These are phyloP conservation scores for Phytopythium kandeliae DNA, from an alignment of 352 stramenopile genomes.

Conservation along the genomic window DNA sequence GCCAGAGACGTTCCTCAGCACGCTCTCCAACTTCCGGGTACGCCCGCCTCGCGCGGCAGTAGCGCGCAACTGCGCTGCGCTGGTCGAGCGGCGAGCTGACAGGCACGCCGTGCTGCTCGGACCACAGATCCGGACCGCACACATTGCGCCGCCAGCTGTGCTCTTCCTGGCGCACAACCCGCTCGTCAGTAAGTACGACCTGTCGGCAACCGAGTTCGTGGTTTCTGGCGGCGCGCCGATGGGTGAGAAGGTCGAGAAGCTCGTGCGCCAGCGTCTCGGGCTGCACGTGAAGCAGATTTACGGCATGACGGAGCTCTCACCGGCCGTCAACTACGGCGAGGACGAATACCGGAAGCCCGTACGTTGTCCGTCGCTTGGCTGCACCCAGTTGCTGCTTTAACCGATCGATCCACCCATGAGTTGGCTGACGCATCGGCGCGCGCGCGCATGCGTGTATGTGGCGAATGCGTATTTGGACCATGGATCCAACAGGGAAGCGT, in stretches of 20 bases:
- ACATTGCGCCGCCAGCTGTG: conserved; percentile 72
- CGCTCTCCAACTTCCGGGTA: conserved; percentile 59
- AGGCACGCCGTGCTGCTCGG: neutral
- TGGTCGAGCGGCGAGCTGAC: neutral
- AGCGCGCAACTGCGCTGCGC: neutral
- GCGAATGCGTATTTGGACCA: no score
- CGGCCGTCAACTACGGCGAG: conserved; percentile 29
- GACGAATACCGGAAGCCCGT: conserved; percentile 22
- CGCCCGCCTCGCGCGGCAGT: neutral
- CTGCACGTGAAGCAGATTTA: conserved; percentile 46
- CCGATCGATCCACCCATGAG: neutral
- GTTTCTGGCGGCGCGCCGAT: conserved; percentile 88
- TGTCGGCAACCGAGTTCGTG: conserved; percentile 66
- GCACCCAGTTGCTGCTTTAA: no score
- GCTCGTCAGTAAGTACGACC: conserved; percentile 87
- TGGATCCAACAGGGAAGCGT: conserved; percentile 23
- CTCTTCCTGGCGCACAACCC: conserved; percentile 34
- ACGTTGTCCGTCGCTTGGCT: neutral
- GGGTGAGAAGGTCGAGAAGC: conserved; percentile 62
- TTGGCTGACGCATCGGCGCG: neutral
- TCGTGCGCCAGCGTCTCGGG: conserved; percentile 56
- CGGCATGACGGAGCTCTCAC: conserved; percentile 57
- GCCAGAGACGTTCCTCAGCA: conserved; percentile 80
- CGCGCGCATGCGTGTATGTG: no score
- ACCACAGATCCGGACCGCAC: conserved; percentile 25